Base-by-base conservation (phyloP, 2,329 filamentous ascomycete genomes). In the Botryosphaeria dothidea region DNA sequence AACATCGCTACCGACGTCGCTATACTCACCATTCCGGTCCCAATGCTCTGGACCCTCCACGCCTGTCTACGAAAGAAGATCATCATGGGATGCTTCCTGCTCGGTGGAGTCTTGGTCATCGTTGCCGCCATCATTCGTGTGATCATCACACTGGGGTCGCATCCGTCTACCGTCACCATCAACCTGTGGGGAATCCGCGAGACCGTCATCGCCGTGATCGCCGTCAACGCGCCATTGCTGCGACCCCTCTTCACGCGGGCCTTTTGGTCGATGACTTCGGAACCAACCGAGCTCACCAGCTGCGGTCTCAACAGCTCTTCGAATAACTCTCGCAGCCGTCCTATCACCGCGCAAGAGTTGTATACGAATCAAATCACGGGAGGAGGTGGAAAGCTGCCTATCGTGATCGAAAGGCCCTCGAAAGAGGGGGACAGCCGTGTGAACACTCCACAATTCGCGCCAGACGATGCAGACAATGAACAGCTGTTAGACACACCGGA, bases 101-200 rank as follows among this genome's bases (percentile, higher is more conserved):
- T 69, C 4, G 76, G 75, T 3, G 75, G 76, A 19, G 43, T 77
- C 3, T 76, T 78, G 57, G 72, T 77, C 67, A 77, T 78, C 58
- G 67, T 68, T 2, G 74, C 76, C 1, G 76, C 76, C 23, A 71
- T 78, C 51, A 69, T 77, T 17, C 72, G 75, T 6, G 71, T 72
- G 21, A 67, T 71, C 17, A 68, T 75, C 62, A 75, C 75, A 0
- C 66, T 78, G 1, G 68, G 69, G n/a, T 65, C 69, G 7, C 66
- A 66, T 25, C 74, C 74, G 0, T 72, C 70, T 1, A 73, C 72
- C 1, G 66, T 74, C 8, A 75, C 71, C 56, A 77, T 78, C 56
- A 78, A 79, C 52, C 66, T 70, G 8, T 78, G 77, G 77, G 76
- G 76, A 6, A 70, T 76, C 1, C 70, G 77, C 46, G 77, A 79